A percentile compares a stretch with the other conserved stretches of the same genome.
Evolutionary conservation across 2,329 filamentous ascomycete species (phyloP).

Genomic region (Madurella fahalii): DNA sequence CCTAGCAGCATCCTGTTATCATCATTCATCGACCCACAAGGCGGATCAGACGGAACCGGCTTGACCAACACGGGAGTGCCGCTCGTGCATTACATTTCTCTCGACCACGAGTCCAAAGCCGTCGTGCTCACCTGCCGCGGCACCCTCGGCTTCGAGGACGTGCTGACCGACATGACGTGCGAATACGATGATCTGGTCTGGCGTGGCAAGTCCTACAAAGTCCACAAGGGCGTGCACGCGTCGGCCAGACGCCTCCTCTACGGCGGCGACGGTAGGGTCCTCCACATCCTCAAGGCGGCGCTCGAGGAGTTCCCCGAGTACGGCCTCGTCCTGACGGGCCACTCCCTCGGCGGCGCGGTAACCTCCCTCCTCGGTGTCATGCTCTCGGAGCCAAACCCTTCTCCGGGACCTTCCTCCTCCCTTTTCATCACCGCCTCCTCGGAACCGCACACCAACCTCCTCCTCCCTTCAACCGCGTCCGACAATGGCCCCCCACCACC

Average conservation of each 20-base stretch:
- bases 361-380: constrained; percentile 67
- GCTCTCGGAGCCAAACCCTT: constrained; percentile 57
- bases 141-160: constrained; percentile 69
- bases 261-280: constrained; percentile 62
- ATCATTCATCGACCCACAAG: constrained; percentile 66
- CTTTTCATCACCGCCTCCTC: constrained; percentile 58
- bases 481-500: neutral
- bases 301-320: constrained; percentile 65
- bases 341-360: constrained; percentile 66
- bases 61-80: constrained; percentile 64
- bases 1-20: constrained; percentile 60
- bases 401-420: constrained; percentile 38
- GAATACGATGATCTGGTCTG: constrained; percentile 64
- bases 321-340: constrained; percentile 64
- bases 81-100: constrained; percentile 67
- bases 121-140: constrained; percentile 70
- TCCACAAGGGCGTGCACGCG: constrained; percentile 71
- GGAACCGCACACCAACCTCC: constrained; percentile 40
- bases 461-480: constrained; percentile 28
- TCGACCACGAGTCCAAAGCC: constrained; percentile 68
- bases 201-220: constrained; percentile 62
- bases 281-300: constrained; percentile 62
- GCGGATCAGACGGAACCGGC: constrained; percentile 61
- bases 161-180: constrained; percentile 69
- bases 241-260: constrained; percentile 65